These are phyloP conservation scores for barrel medic (Medicago truncatula) DNA, from an alignment of 306 rosid species.

Conservation along the genomic window MtrunA17r5.0-ANR NC_053043.1:41924001-41924500, in stretches of 20 bases:
- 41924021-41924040: constrained; percentile 46
- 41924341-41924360: constrained; percentile 55
- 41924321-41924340: constrained; percentile 65
- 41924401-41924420: constrained; percentile 57
- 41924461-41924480: not conserved
- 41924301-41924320: constrained; percentile 56
- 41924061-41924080: constrained; percentile 62
- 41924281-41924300: constrained; percentile 73
- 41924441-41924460: not conserved
- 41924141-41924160: constrained; percentile 49
- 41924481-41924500: not conserved
- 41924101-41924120: constrained; percentile 90
- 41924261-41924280: constrained; percentile 56
- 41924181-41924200: constrained; percentile 44
- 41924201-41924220: constrained; percentile 44
- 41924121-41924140: constrained; percentile 50
- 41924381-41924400: constrained; percentile 69
- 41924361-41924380: constrained; percentile 57
- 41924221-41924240: constrained; percentile 43
- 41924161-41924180: constrained; percentile 53
- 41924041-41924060: constrained; percentile 67
- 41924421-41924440: constrained; percentile 35
- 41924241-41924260: constrained; percentile 48
- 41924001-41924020: constrained; percentile 65
- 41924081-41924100: constrained; percentile 42